Evolutionary conservation across 2,329 filamentous ascomycete genomes (phyloP), one percentile per base, ranked within the genome.

Genomic region (Dothideomycetidae sp.): DNA sequence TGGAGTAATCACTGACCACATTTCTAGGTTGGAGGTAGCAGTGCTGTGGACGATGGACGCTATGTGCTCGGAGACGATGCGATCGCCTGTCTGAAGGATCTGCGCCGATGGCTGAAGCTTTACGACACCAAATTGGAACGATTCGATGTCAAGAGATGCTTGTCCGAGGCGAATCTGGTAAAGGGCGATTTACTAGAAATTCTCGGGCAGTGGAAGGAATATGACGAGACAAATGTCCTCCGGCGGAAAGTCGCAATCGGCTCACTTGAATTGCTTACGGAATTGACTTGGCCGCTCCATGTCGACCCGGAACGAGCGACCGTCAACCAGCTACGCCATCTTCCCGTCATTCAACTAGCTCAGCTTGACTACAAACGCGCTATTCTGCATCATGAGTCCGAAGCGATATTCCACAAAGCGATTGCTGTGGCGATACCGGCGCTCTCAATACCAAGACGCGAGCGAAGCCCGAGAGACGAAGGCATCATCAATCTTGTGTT

Each of bases 61-160:
- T 98, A 98, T 57, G 71, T 83, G 30, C 75, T 96, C 23, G 90
- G 90, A 59, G 88, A 96, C 59, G 88, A 94, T 54, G 88, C 86
- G 10, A 67, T 93, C 42, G 82, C 90, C 41, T 90, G 86, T 52
- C 67, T 98, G 40, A 85, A 88, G 44, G 90, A 98, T 60, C 70
- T 98, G 38, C 88, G 90, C 54, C 79, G 80, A 72, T 98, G 90
- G 90, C 71, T 98, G 48, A 85, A 84, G 49, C 75, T 93, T 45
- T 90, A 90, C 66, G 86, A 94, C 57, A 82, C 93, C 55, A 92
- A 92, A 56, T 75, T 79, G 46, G 92, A 93, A 55, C 79, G 88
- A 47, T 80, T 93, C 68, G 90, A 98, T 54, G 90, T 98, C 42
- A 86, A 88, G 43, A 73, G 90, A 60, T 94, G 85, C 56, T 68